Base-by-base conservation (phyloP, 1,139 yeast genomes). In the Hemisphaericaspora xylanilytica region DNA sequence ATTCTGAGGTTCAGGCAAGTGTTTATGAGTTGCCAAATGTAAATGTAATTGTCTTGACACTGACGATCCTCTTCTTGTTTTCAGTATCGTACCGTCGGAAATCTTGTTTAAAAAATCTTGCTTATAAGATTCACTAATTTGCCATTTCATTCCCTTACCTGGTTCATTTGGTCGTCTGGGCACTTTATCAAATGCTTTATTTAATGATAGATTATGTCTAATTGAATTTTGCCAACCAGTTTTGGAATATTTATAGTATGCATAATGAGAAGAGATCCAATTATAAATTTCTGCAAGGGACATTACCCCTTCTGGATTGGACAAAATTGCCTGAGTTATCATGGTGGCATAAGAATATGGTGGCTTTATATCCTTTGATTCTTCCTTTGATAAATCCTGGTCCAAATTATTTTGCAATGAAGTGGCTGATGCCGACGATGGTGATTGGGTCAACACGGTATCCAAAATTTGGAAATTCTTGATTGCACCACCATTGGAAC, bases 91-190 rank as follows among this genome's bases (percentile, higher is more conserved):
- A 10, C 92, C 97, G 46, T 78, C 81, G 46, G 78, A 79, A 61
- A 90, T 81, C 63, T 88, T 86, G 49, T 73, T 78, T 57, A 89
- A 67, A 52, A 89, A 90, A 48, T 94, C 98, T 38, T 81, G 82
- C 53, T 85, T 84, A 58, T 85, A 89, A 35, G 82, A 71, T 32
- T 86, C 94, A 48, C 89, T 81, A 43, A 92, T 90, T 64, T 89
- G 95, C 99, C 99, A 92, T 64, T 92, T 92, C 95, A 92, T 92
- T 47, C 98, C 98, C 61, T 92, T 92, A 22, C 99, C 98, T 0
- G 98, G 97, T 63, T 92, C 97, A 59, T 88, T 85, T 14, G 95
- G 92, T 59, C 87, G 80, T 55, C 98, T 75, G 18, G 98, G 96
- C n/a, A n/a, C 88, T 63, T 92, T 92, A 40, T 84, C 75, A 52